Percentiles rank a stretch among this genome's conserved stretches.
These are phyloP conservation scores for Leptographium lundbergii DNA, from an alignment of 2,329 filamentous ascomycete species.

Conservation along the genomic window DNA sequence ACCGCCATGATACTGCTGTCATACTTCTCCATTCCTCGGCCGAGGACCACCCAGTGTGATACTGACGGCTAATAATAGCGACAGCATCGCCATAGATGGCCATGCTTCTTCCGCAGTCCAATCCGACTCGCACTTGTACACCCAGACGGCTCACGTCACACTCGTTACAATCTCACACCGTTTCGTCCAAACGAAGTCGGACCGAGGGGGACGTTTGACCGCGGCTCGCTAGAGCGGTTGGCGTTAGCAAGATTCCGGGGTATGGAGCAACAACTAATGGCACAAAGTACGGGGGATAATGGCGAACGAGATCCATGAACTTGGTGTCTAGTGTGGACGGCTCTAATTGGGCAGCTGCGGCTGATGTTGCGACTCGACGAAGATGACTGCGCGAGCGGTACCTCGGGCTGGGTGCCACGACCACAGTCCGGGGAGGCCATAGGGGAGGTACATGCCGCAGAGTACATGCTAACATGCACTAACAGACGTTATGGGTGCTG, in stretches of 20 bases:
- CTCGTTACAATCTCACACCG: neutral
- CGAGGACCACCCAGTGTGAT: too few species aligned
- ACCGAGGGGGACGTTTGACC: constrained; percentile 5
- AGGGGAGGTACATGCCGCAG: too few species aligned
- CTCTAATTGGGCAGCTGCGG: neutral
- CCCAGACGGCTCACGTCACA: neutral
- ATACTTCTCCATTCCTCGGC: too few species aligned
- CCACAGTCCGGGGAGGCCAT: neutral
- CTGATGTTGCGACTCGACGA: neutral
- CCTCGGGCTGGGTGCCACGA: neutral
- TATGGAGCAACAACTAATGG: neutral
- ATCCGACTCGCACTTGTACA: too few species aligned
- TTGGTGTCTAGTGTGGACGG: neutral
- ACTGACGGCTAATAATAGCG: too few species aligned
- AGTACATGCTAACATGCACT: neutral
- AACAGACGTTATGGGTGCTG: neutral
- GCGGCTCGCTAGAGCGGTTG: constrained; percentile 7
- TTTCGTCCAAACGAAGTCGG: constrained; percentile 3
- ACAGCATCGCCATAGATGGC: too few species aligned
- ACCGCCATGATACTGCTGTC: too few species aligned
- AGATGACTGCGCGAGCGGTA: neutral
- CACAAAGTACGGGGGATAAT: neutral
- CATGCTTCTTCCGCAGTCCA: too few species aligned
- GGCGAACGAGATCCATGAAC: neutral
- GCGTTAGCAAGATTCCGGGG: constrained; percentile 5